phyloP scores from a whole-genome alignment of 1,139 yeast species.

The Suhomyces chickasaworum region DNA sequence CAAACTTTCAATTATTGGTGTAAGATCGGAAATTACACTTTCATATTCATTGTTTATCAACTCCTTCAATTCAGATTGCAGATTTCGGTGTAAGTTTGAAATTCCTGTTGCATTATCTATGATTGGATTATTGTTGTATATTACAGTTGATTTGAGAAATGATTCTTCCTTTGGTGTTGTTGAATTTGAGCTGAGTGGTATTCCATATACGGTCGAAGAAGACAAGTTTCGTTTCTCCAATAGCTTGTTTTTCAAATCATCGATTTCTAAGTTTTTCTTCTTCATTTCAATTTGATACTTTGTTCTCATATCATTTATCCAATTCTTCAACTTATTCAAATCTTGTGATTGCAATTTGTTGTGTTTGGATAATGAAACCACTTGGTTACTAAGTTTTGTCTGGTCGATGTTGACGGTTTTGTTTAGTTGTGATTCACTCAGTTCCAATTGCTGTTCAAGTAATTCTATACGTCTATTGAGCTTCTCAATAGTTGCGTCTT shows the following conservation, averaged over 20 bases:
- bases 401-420: constrained; percentile 23
- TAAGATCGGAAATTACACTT: constrained; percentile 38
- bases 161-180: constrained; percentile 6
- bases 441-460: constrained; percentile 24
- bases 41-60: constrained; percentile 40
- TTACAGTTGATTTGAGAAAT: constrained; percentile 27
- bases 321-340: constrained; percentile 29
- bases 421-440: constrained; percentile 20
- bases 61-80: constrained; percentile 3
- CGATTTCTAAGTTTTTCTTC: constrained; percentile 38
- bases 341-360: constrained; percentile 37
- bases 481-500: constrained; percentile 34
- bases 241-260: constrained; percentile 42
- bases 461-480: constrained; percentile 27
- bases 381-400: constrained; percentile 22
- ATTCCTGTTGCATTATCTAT: constrained; percentile 30
- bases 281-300: constrained; percentile 47
- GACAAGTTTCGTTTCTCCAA: constrained; percentile 39
- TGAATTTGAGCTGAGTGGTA: constrained; percentile 17
- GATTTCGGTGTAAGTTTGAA: background rate
- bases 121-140: constrained; percentile 38
- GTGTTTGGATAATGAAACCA: constrained; percentile 23
- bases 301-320: constrained; percentile 35
- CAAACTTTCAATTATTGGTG: constrained; percentile 42
- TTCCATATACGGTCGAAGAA: constrained; percentile 35